Conservation (phyloP, 495 filamentous ascomycete genomes). For the Chaetomium tenue region DNA sequence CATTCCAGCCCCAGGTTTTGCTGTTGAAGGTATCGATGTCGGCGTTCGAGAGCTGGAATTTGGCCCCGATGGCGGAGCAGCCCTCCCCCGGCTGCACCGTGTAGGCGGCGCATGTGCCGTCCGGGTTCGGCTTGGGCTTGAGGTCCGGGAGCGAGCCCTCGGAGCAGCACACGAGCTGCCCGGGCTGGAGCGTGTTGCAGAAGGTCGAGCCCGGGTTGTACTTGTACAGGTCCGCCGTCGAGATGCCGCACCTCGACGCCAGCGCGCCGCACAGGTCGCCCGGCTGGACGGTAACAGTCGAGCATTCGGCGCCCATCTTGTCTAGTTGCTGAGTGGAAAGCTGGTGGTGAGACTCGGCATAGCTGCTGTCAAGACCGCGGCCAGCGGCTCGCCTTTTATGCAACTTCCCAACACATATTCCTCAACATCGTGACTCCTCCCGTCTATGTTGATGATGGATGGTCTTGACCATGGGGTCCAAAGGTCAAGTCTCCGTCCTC, state of each 20-base stretch:
- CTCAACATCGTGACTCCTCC: not conserved
- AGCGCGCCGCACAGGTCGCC: conserved; percentile 46
- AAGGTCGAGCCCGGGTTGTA: conserved; percentile 39
- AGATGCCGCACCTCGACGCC: conserved; percentile 44
- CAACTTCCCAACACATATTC: not conserved
- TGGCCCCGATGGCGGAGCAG: conserved; percentile 35
- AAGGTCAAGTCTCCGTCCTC: not conserved
- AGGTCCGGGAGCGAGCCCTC: conserved; percentile 40
- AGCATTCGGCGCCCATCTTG: conserved; percentile 12
- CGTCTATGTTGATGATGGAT: not conserved
- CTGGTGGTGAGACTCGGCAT: conserved; percentile 1
- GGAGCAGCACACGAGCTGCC: conserved; percentile 51
- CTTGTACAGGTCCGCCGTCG: conserved; percentile 38
- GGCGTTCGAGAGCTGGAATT: conserved; percentile 34
- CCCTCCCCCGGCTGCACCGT: conserved; percentile 35
- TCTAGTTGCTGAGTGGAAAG: not conserved
- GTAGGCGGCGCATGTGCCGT: conserved; percentile 47
- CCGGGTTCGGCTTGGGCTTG: conserved; percentile 43
- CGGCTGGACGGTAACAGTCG: conserved; percentile 8
- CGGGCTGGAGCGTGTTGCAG: conserved; percentile 38
- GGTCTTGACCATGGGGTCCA: not conserved
- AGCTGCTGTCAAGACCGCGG: not conserved
- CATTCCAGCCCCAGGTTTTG: conserved; percentile 52
- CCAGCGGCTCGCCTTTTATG: not conserved
- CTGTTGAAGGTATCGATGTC: conserved; percentile 45